A percentile compares a stretch with the other conserved stretches of the same genome.
These are phyloP conservation scores for Linnemannia zychae DNA, from an alignment of 192 early-diverging fungal genomes.

Conservation along the genomic window DNA sequence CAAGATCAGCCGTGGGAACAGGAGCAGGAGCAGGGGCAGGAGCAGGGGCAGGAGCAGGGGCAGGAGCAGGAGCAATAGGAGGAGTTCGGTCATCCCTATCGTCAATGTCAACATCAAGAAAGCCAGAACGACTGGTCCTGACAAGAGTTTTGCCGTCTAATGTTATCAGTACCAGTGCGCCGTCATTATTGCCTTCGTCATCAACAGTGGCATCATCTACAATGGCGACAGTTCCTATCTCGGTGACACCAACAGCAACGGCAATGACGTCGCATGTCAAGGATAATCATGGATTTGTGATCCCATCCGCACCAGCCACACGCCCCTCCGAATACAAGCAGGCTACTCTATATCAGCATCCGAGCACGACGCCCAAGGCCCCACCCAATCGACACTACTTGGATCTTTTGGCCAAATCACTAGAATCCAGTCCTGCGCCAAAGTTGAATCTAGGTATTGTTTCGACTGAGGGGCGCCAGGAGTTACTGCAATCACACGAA, in stretches of 20 bases:
- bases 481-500: neutral
- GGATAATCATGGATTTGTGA: neutral
- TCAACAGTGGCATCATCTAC: neutral
- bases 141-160: constrained; percentile 41
- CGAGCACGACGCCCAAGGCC: constrained; percentile 38
- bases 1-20: too few relatives aligned
- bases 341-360: neutral
- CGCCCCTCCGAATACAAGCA: neutral
- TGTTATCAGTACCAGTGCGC: neutral
- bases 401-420: constrained; percentile 12
- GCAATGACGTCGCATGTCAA: neutral
- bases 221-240: neutral
- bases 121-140: constrained; percentile 23
- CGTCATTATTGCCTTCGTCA: neutral
- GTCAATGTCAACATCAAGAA: neutral
- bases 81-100: neutral
- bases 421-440: neutral
- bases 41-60: neutral
- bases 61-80: neutral
- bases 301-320: neutral
- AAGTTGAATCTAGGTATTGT: neutral
- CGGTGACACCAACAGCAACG: neutral
- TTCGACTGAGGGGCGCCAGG: neutral
- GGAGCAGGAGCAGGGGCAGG: neutral
- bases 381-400: constrained; percentile 37